Conservation (phyloP, 352 stramenopile species). For the Phytophthora cajani region DNA sequence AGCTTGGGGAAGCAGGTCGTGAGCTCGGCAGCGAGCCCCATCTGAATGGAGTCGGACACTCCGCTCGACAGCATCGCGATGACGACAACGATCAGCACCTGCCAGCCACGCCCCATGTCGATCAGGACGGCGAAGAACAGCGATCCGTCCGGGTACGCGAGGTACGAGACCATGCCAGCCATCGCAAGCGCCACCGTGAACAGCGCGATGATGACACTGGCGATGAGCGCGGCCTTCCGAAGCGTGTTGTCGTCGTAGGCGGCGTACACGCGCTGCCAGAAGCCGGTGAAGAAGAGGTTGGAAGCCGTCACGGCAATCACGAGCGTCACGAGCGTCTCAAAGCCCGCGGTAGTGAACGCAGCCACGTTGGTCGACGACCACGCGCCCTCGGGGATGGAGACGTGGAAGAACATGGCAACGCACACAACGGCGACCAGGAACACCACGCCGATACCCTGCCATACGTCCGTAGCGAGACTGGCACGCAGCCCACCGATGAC, state of each 20-base stretch:
- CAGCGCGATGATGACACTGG: constrained; percentile 53
- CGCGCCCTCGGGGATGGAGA: constrained; percentile 48
- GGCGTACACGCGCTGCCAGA: constrained; percentile 71
- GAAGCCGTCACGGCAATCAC: constrained; percentile 61
- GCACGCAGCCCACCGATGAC: constrained; percentile 66
- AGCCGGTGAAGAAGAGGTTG: constrained; percentile 78
- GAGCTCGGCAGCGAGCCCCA: constrained; percentile 76
- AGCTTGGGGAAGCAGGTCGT: constrained; percentile 67
- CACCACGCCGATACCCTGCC: constrained; percentile 67
- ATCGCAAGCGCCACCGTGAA: constrained; percentile 71
- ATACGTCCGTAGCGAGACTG: constrained; percentile 69
- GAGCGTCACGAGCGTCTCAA: constrained; percentile 72
- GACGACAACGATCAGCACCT: constrained; percentile 63
- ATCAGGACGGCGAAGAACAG: constrained; percentile 74
- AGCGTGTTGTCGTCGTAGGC: constrained; percentile 57
- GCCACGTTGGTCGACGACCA: constrained; percentile 56
- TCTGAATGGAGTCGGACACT: constrained; percentile 69
- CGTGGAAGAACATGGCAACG: constrained; percentile 59
- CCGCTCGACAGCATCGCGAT: constrained; percentile 65
- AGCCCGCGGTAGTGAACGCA: constrained; percentile 58
- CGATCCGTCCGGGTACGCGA: constrained; percentile 53
- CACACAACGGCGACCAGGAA: constrained; percentile 56
- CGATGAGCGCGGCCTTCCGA: constrained; percentile 38
- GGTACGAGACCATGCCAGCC: constrained; percentile 62
- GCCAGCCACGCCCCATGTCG: constrained; percentile 65